phyloP scores from a whole-genome alignment of 164 flowering plant species.

The Magnolia changhungtana region DNA sequence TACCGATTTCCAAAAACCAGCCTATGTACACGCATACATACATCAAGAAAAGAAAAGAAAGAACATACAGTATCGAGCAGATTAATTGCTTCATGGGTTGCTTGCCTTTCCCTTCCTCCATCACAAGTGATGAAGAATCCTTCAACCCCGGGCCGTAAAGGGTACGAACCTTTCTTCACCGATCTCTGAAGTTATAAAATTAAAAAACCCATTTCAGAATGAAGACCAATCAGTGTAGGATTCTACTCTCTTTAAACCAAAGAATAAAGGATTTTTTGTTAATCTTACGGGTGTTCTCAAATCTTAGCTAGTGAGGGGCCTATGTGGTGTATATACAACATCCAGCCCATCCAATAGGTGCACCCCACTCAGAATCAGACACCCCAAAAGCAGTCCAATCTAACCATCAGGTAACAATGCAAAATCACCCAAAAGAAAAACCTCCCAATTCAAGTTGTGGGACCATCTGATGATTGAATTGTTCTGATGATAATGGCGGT shows the following conservation, averaged over 20 bases:
- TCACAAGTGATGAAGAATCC: conserved; percentile 97
- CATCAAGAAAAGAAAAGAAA: neutral
- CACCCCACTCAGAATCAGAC: neutral
- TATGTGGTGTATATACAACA: neutral
- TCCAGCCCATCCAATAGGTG: neutral
- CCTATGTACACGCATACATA: neutral
- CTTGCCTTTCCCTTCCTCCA: conserved; percentile 92
- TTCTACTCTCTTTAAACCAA: neutral
- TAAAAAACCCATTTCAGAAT: neutral
- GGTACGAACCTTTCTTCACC: conserved; percentile 76
- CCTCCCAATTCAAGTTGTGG: too few relatives aligned
- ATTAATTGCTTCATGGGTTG: conserved; percentile 72
- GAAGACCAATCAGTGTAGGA: neutral
- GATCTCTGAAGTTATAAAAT: conserved; percentile 44
- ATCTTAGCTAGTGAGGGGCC: neutral
- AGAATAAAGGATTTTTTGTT: too few relatives aligned
- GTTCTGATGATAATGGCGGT: too few relatives aligned
- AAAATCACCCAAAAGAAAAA: too few relatives aligned
- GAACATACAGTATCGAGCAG: conserved; percentile 71
- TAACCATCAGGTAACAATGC: too few relatives aligned
- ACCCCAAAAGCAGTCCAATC: neutral
- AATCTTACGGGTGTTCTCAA: neutral
- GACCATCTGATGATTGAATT: too few relatives aligned
- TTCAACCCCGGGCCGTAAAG: conserved; percentile 72
- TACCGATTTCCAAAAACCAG: neutral